Conservation (phyloP, 2,329 filamentous ascomycete genomes). For the Aschersonia sp. region DNA sequence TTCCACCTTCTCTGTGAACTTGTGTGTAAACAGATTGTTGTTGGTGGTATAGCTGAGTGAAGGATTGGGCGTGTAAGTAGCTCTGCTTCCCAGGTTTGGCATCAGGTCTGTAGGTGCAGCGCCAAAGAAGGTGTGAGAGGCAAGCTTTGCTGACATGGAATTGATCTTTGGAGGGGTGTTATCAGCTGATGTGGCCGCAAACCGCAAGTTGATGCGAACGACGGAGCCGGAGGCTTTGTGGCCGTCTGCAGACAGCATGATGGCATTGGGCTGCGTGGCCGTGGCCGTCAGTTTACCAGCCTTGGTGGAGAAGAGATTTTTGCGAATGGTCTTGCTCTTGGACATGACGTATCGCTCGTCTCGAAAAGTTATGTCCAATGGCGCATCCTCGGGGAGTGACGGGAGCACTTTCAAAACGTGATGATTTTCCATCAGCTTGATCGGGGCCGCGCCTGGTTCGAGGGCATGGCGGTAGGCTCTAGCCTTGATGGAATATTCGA, state of each 20-base stretch:
- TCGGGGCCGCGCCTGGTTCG: neutral
- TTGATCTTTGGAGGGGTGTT: constrained; percentile 32
- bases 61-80: constrained; percentile 22
- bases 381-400: constrained; percentile 31
- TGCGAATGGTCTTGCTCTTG: constrained; percentile 37
- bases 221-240: constrained; percentile 24
- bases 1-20: constrained; percentile 16
- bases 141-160: constrained; percentile 33
- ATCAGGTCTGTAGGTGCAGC: constrained; percentile 27
- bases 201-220: constrained; percentile 30
- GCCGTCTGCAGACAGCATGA: constrained; percentile 36
- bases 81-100: constrained; percentile 35
- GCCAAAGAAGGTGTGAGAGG: constrained; percentile 37
- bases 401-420: constrained; percentile 39
- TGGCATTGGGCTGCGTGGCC: constrained; percentile 29
- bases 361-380: constrained; percentile 30
- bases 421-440: constrained; percentile 24
- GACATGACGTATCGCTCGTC: constrained; percentile 34
- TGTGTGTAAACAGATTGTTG: constrained; percentile 22
- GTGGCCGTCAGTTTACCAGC: constrained; percentile 32
- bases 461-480: constrained; percentile 17
- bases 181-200: constrained; percentile 28
- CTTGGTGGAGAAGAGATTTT: constrained; percentile 35
- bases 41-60: constrained; percentile 32
- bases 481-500: constrained; percentile 38